Base-by-base conservation (phyloP, 495 filamentous ascomycete genomes). In the Letharia columbiana region DNA sequence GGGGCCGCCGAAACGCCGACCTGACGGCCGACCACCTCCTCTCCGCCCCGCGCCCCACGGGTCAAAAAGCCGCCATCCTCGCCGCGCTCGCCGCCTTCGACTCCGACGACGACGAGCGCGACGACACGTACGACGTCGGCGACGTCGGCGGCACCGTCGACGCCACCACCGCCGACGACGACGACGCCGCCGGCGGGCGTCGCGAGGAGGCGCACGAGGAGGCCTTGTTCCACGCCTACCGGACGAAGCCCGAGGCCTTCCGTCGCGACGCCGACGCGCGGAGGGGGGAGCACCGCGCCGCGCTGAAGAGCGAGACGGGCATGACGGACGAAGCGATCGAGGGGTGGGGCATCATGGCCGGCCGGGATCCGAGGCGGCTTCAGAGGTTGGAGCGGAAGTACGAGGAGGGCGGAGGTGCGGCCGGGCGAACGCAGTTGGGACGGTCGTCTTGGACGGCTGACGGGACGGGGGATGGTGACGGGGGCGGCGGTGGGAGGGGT, bases 291-390 rank as follows among this genome's bases (percentile, higher is more conserved):
- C 76, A 82, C 3, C 77, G 94, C 61, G 75, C 71, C 9, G 77
- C 78, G n/a, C 75, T 98, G 50, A 90, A 86, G 70, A 81, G 80
- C 20, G 87, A 90, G 68, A 96, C 91, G 15, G 88, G 86, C 12
- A 89, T 95, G 89, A 94, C 90, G 2, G 93, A 98, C 68, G 94
- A 98, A 73, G 88, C 86, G 10, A 89, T 98, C 54, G 94, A 98
- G 74, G 94, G 94, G 18, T 98, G 92, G 91, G 90, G 82, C 4
- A 75, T 96, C 35, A 96, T 98, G 91, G 72, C 96, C 3, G 72
- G 74, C 10, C 79, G 92, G 37, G 88, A 95, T 70, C 82, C 86
- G n/a, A 80, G 81, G 67, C 79, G 86, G 58, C 74, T 86, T 72
- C 78, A 82, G 66, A 79, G 81, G 68, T 73, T 97, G 57, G 89